phyloP scores from a whole-genome alignment of 345 rosid genomes.

The Eucalyptus marginata region DNA sequence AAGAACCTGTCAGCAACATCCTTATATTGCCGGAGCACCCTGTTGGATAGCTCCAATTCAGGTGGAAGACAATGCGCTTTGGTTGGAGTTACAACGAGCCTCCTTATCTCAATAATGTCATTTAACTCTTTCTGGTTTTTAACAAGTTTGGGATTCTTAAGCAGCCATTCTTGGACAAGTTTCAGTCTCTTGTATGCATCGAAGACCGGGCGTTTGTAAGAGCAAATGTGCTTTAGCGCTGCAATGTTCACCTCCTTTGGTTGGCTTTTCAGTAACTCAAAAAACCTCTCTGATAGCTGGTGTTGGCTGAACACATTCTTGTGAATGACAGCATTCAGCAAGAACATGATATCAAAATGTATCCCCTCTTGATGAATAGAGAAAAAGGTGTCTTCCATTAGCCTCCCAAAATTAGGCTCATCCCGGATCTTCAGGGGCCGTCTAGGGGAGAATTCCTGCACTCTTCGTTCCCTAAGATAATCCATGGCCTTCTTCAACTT shows the following conservation, averaged over 20 bases:
- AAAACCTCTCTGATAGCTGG: conserved; percentile 51
- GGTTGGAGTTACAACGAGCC: conserved; percentile 78
- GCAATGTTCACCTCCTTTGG: conserved; percentile 53
- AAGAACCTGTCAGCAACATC: conserved; percentile 60
- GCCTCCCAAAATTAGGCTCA: conserved; percentile 60
- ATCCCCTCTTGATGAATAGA: conserved; percentile 46
- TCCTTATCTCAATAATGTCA: conserved; percentile 56
- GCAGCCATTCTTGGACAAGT: conserved; percentile 60
- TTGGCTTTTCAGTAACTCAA: conserved; percentile 48
- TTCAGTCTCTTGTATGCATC: conserved; percentile 53
- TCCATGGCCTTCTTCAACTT: conserved; percentile 38
- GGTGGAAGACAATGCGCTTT: conserved; percentile 85
- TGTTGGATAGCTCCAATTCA: conserved; percentile 85
- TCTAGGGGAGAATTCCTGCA: conserved; percentile 18
- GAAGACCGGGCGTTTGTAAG: conserved; percentile 46
- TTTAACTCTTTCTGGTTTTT: conserved; percentile 24
- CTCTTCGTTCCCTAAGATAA: conserved; percentile 47
- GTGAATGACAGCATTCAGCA: conserved; percentile 71
- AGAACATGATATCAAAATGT: conserved; percentile 54
- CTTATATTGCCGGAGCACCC: conserved; percentile 69
- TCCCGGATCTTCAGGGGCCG: conserved; percentile 24
- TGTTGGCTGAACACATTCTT: conserved; percentile 66
- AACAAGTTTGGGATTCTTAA: conserved; percentile 39
- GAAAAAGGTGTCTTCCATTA: conserved; percentile 41
- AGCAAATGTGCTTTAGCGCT: conserved; percentile 66